Conservation (phyloP, 805 yeast genomes). For the Yarrowia hollandica region DNA sequence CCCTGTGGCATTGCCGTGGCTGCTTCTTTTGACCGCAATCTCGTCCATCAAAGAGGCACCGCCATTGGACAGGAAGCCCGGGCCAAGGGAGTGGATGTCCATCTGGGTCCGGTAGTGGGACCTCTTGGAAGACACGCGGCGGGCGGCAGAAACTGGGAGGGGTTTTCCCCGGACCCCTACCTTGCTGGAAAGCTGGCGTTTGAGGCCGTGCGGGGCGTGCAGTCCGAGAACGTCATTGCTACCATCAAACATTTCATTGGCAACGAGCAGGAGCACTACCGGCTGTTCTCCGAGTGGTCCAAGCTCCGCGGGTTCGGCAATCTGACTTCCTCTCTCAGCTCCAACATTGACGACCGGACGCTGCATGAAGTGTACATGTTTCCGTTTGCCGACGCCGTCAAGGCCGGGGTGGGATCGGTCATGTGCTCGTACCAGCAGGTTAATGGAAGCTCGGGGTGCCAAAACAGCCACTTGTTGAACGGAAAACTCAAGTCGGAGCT, state of each 20-base stretch:
- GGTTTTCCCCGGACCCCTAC: conserved; percentile 62
- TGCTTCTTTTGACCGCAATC: conserved; percentile 55
- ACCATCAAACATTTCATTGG: conserved; percentile 57
- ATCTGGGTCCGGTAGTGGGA: conserved; percentile 59
- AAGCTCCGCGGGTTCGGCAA: no score
- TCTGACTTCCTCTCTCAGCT: conserved; percentile 52
- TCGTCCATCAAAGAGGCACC: conserved; percentile 54
- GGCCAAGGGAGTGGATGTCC: conserved; percentile 55
- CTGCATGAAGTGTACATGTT: conserved; percentile 63
- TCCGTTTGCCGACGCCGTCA: conserved; percentile 65
- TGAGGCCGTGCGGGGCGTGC: conserved; percentile 56
- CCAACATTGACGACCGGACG: conserved; percentile 59
- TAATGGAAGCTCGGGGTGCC: conserved; percentile 59
- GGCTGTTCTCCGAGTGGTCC: conserved; percentile 55
- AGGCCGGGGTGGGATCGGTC: conserved; percentile 59
- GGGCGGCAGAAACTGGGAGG: conserved; percentile 67
- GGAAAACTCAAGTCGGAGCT: conserved; percentile 58
- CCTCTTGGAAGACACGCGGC: conserved; percentile 63
- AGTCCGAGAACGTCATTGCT: conserved; percentile 60
- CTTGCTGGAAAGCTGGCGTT: conserved; percentile 57
- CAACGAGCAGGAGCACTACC: conserved; percentile 62
- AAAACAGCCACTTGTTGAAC: conserved; percentile 57
- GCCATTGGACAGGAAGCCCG: conserved; percentile 59
- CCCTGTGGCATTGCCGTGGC: conserved; percentile 63
- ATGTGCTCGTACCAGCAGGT: conserved; percentile 62